phyloP scores from a whole-genome alignment of 169 alveolate genomes.

The Babesia bovis region DNA sequence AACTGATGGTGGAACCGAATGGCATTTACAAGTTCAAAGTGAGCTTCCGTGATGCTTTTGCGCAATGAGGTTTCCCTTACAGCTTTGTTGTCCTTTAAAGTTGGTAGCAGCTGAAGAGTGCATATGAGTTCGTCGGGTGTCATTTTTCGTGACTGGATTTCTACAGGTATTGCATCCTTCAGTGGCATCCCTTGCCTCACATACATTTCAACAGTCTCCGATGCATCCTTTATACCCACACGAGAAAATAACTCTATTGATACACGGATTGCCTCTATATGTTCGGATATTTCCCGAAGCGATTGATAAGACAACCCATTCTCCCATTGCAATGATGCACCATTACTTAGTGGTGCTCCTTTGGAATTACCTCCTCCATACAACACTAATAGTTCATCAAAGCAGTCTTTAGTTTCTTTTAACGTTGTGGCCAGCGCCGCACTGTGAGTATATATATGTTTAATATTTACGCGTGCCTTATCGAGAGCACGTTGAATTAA shows the following conservation, averaged over 20 bases:
- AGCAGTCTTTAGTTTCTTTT: neutral
- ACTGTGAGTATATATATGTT: neutral
- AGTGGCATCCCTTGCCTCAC: neutral
- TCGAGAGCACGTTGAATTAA: neutral
- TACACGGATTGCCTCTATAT: neutral
- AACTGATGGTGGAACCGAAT: conserved; percentile 18
- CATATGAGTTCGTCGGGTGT: conserved; percentile 45
- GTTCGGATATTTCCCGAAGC: neutral
- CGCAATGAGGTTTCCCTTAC: conserved; percentile 23
- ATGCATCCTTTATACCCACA: neutral
- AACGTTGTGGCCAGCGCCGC: neutral
- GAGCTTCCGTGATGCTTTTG: conserved; percentile 30
- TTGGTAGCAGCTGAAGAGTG: conserved; percentile 17
- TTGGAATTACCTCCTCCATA: too few relatives aligned
- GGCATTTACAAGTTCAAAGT: conserved; percentile 48
- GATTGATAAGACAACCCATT: too few relatives aligned
- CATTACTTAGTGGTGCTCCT: too few relatives aligned
- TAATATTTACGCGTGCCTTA: neutral
- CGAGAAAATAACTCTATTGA: neutral
- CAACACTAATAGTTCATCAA: neutral
- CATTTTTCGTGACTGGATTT: conserved; percentile 1
- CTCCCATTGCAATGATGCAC: too few relatives aligned
- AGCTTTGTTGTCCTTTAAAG: neutral
- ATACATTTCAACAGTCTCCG: neutral
- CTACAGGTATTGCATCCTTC: conserved; percentile 21